phyloP scores from a whole-genome alignment of 768 basidiomycete genomes.

The Tubosaeta sp. region DNA sequence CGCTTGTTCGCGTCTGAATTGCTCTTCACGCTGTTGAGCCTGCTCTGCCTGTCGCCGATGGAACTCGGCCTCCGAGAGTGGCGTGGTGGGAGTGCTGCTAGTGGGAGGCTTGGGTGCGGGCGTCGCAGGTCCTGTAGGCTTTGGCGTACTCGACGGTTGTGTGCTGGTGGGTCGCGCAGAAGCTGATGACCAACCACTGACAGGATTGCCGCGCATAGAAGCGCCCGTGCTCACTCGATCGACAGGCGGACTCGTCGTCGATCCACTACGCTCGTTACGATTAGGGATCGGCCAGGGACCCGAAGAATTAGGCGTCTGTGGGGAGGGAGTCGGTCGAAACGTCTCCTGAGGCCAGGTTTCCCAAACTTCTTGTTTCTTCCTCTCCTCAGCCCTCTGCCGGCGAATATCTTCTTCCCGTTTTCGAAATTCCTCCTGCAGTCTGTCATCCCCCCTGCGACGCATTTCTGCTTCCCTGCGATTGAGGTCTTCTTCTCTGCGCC shows the following conservation, averaged over 20 bases:
- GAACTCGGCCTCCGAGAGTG: constrained; percentile 51
- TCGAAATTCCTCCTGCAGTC: constrained; percentile 25
- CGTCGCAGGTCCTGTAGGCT: constrained; percentile 20
- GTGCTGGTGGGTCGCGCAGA: constrained; percentile 25
- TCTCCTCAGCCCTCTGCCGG: constrained; percentile 30
- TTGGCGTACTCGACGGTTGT: constrained; percentile 23
- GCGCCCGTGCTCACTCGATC: constrained; percentile 30
- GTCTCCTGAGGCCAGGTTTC: constrained; percentile 27
- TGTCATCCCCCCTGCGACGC: constrained; percentile 28
- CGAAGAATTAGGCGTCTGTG: constrained; percentile 27
- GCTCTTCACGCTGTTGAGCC: constrained; percentile 61
- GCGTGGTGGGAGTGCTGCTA: constrained; percentile 15
- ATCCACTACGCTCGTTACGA: constrained; percentile 30
- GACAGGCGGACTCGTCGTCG: constrained; percentile 28
- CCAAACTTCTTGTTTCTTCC: constrained; percentile 26
- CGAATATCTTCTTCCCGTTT: constrained; percentile 32
- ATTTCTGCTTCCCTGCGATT: constrained; percentile 29
- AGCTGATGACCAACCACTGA: constrained; percentile 26
- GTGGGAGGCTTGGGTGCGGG: constrained; percentile 19
- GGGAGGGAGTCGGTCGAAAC: constrained; percentile 20
- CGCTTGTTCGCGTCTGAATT: constrained; percentile 66
- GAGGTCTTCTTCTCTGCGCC: constrained; percentile 30
- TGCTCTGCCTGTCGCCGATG: constrained; percentile 61
- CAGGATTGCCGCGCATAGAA: constrained; percentile 26
- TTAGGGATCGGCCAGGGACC: constrained; percentile 31